These are phyloP conservation scores for Saturnispora dispora DNA, from an alignment of 805 yeast genomes.

Conservation along the genomic window DNA sequence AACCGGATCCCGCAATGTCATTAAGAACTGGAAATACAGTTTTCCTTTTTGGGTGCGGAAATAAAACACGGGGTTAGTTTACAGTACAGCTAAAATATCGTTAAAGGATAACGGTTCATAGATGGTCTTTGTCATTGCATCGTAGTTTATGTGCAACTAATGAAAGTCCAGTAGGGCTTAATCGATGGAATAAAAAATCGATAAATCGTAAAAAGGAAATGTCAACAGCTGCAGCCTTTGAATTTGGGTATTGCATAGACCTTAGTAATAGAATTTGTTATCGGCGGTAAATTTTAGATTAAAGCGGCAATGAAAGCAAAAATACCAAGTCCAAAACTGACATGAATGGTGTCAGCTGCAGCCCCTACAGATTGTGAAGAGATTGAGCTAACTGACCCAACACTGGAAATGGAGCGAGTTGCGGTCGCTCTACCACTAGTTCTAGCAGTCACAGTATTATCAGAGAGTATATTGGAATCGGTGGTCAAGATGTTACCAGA, in stretches of 20 bases:
- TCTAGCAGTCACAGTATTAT: background rate
- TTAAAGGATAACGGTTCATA: too few species aligned
- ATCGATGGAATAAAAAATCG: background rate
- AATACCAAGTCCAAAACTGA: slow-evolving; percentile 51
- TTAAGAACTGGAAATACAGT: too few species aligned
- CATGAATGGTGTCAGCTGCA: slow-evolving; percentile 31
- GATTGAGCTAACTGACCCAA: slow-evolving; percentile 5
- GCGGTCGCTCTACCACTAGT: slow-evolving; percentile 1
- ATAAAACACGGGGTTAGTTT: too few species aligned
- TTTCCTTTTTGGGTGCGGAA: too few species aligned
- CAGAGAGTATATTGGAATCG: background rate
- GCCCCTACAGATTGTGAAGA: slow-evolving; percentile 1
- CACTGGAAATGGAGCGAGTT: background rate
- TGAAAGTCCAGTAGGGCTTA: background rate
- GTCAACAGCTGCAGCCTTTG: background rate
- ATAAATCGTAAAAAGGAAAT: background rate
- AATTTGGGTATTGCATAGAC: background rate
- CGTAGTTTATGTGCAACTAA: background rate
- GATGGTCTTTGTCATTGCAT: too few species aligned
- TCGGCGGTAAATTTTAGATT: background rate
- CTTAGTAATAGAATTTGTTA: background rate
- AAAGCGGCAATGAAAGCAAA: slow-evolving; percentile 16
- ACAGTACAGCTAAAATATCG: too few species aligned
- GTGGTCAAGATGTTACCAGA: background rate
- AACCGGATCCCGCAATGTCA: too few species aligned